Evolutionary conservation across 2,329 filamentous ascomycete species (phyloP), one percentile per base, ranked within the genome.

Genomic region (Pyrenophora teres): DNA sequence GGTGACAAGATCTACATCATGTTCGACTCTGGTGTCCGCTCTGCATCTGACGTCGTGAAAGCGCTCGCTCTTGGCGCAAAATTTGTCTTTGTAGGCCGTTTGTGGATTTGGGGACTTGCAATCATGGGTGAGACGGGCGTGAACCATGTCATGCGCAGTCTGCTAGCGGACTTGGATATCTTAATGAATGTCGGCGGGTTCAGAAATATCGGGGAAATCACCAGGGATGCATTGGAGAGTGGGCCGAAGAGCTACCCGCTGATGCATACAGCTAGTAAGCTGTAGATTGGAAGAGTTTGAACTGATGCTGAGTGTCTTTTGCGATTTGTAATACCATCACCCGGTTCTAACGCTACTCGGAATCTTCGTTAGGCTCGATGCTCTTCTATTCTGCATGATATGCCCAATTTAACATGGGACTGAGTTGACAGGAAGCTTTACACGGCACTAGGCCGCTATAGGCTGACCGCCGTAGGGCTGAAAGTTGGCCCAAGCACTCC

Each of bases 161-260:
- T 87, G 21, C 67, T 87, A 43, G 83, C 82, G 0, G 84, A 87
- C 47, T 77, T 87, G 30, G 83, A 87, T 64, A 85, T 86, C 37
- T 53, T 85, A 50, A 81, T 87, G 78, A 83, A 81, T 41, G 80
- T 84, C 2, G 80, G 77, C 15, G 83, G 84, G 0, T 82, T 80
- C 54, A 78, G 79, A 40, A 78, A 74, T 33, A 68, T 86, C 2
- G 72, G 74, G 1, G 78, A 84, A 47, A 82, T 87, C 49, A 76
- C 81, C 40, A 70, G 74, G 23, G 63, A 54, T 9, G 64, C 68
- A 38, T 33, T 76, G 37, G 65, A 71, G 27, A 62, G 55, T 23
- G 59, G 57, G 4, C 51, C 53, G 21, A 68, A 66, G 51, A 50
- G 58, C 23, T 71, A 68, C 40, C 47, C 50, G 15, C 33, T 69